Conservation (phyloP, 2,329 filamentous ascomycete genomes). For the Alternaria sp. region DNA sequence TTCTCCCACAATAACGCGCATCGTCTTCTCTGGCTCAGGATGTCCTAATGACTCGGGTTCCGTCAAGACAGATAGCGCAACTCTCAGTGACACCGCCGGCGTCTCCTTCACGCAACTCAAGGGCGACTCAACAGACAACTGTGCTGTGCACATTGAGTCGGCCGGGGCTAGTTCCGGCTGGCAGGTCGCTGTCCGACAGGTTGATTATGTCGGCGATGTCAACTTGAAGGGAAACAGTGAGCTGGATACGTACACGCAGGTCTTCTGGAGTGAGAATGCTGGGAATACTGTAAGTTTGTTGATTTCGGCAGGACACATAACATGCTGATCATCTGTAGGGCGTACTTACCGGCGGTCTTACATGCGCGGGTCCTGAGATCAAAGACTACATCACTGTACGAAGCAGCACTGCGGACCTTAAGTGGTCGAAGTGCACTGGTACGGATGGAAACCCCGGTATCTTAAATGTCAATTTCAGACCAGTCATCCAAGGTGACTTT, state of each 20-base stretch:
- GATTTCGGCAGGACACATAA: neutral
- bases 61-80: constrained; percentile 23
- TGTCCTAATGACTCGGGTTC: constrained; percentile 40
- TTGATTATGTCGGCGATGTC: constrained; percentile 36
- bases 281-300: constrained; percentile 36
- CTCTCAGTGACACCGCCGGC: constrained; percentile 33
- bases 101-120: constrained; percentile 37
- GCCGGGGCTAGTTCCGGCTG: constrained; percentile 36
- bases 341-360: constrained; percentile 28
- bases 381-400: constrained; percentile 38
- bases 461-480: constrained; percentile 44
- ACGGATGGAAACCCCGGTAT: constrained; percentile 40
- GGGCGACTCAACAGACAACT: constrained; percentile 39
- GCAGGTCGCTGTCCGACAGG: constrained; percentile 41
- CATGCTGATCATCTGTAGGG: constrained; percentile 19
- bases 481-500: constrained; percentile 37
- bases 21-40: constrained; percentile 39
- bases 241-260: constrained; percentile 36
- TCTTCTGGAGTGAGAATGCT: constrained; percentile 45
- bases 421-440: constrained; percentile 43
- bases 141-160: constrained; percentile 42
- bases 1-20: constrained; percentile 35
- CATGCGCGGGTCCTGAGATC: constrained; percentile 37
- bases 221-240: constrained; percentile 32
- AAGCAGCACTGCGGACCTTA: constrained; percentile 33